A percentile compares a stretch with the other conserved stretches of the same genome.
phyloP scores from a whole-genome alignment of 176 grass and related monocot species.

The Oropetium thomaeum region DNA sequence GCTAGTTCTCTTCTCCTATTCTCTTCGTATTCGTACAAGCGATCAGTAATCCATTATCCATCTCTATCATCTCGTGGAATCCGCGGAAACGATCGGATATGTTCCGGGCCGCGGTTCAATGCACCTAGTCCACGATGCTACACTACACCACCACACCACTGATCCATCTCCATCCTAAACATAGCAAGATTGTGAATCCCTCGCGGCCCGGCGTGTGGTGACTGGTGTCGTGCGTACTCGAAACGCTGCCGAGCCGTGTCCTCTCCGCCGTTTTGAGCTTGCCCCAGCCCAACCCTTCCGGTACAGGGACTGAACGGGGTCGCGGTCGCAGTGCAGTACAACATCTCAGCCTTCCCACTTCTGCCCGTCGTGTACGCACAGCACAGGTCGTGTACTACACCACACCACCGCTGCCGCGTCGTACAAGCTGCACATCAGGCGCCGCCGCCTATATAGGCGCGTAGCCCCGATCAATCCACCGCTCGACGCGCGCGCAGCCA shows the following conservation, averaged over 20 bases:
- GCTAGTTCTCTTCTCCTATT: background rate
- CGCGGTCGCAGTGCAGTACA: background rate
- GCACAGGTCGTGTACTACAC: slow-evolving; percentile 6
- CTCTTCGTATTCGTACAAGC: background rate
- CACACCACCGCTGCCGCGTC: background rate
- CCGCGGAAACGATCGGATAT: background rate
- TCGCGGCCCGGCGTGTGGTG: background rate
- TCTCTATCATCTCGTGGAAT: background rate
- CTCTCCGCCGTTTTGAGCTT: background rate
- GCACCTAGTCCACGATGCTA: too few relatives aligned
- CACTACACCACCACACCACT: too few relatives aligned
- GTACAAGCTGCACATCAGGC: background rate
- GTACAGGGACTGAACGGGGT: background rate
- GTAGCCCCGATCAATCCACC: background rate
- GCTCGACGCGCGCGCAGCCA: background rate
- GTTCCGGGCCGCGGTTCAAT: background rate
- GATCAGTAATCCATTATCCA: background rate
- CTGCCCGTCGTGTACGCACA: slow-evolving; percentile 9
- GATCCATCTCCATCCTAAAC: background rate
- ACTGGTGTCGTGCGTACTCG: too few relatives aligned
- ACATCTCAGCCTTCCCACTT: background rate
- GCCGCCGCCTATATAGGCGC: slow-evolving; percentile 6
- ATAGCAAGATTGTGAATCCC: background rate
- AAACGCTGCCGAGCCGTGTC: background rate
- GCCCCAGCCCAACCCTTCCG: background rate